Evolutionary conservation across 768 basidiomycete species (phyloP), one percentile per base, ranked within the genome.

Genomic region (Gloeostereum incarnatum): DNA sequence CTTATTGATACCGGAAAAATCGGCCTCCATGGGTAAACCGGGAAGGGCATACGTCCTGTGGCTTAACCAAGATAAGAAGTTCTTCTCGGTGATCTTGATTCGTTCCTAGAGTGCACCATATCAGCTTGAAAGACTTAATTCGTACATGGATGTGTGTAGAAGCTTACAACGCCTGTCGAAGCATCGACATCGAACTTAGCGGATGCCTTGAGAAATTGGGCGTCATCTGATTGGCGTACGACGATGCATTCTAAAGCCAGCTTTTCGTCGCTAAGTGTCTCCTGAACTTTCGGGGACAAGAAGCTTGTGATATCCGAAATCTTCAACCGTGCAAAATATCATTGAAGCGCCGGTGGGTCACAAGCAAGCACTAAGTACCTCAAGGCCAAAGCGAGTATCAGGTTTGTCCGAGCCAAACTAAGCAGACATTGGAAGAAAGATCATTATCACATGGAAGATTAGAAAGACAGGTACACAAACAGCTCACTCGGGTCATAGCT

Each of bases 341-440:
- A 6, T 8, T 8, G 26, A 27, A 27, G 26, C 9, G 14, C 9
- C 8, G 26, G 26, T 8, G 26, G 26, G 26, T 8, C 8, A 34
- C 8, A 34, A 17, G 17, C 9, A 34, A 24, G 35, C 20, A 27
- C 27, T 2, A 16, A 60, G 51, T 44, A 92, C 92, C 79, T 93
- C 80, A 46, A 93, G 70, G 39, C 74, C 75, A 61, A 90, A 92
- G 39, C 92, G 75, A 38, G 81, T 81, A 60, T 97, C 93, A 31
- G 93, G 93, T 63, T 96, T 96, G 60, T 96, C 92, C 40, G 87
- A 87, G 10, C 92, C 92, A 67, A 81, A 96, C 84, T 92, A 45
- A 16, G 10, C n/a, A n/a, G 33, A 34, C 21, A 37, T 22, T 49
- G 49, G 39, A 22, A 45, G 50, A 40, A 53, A 40, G n/a, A 46